These are phyloP conservation scores for Poa pratensis DNA, from an alignment of 176 grass and related monocot genomes.

Conservation along the genomic window DNA sequence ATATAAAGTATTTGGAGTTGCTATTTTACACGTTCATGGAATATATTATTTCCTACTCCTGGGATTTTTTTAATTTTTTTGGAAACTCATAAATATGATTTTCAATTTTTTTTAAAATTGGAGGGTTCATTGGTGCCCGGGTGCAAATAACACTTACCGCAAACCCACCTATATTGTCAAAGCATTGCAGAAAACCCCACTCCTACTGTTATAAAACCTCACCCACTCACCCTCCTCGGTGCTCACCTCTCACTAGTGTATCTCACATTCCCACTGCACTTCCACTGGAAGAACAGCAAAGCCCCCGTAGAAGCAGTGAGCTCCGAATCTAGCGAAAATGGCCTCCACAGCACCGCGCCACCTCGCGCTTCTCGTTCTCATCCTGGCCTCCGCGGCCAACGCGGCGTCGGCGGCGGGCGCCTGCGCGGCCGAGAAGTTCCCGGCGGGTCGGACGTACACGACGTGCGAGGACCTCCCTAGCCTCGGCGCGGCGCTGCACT, in stretches of 20 bases:
- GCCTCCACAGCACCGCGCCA: slow-evolving; percentile 21
- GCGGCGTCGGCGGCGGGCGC: slow-evolving; percentile 4
- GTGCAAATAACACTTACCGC: too few relatives aligned
- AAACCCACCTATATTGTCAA: background rate
- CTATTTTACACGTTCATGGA: too few relatives aligned
- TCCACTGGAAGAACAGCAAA: background rate
- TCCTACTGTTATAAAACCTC: slow-evolving; percentile 35
- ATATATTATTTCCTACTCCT: too few relatives aligned
- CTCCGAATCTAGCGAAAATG: background rate
- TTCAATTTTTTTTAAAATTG: too few relatives aligned
- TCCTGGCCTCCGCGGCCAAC: slow-evolving; percentile 15
- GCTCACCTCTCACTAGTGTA: background rate
- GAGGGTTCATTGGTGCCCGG: too few relatives aligned
- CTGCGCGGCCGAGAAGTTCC: slow-evolving; percentile 59
- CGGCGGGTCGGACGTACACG: slow-evolving; percentile 40
- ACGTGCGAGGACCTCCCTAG: slow-evolving; percentile 66
- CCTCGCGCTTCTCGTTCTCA: slow-evolving; percentile 39
- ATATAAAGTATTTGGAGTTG: too few relatives aligned
- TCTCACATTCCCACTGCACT: background rate
- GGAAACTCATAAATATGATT: too few relatives aligned
- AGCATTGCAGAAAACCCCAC: background rate
- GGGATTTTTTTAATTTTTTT: too few relatives aligned
- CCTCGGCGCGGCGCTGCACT: slow-evolving; percentile 68
- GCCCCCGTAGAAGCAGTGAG: background rate
- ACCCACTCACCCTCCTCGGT: background rate